phyloP scores from a whole-genome alignment of 1,284 basidiomycete species.

The Mycena citricolor region DNA sequence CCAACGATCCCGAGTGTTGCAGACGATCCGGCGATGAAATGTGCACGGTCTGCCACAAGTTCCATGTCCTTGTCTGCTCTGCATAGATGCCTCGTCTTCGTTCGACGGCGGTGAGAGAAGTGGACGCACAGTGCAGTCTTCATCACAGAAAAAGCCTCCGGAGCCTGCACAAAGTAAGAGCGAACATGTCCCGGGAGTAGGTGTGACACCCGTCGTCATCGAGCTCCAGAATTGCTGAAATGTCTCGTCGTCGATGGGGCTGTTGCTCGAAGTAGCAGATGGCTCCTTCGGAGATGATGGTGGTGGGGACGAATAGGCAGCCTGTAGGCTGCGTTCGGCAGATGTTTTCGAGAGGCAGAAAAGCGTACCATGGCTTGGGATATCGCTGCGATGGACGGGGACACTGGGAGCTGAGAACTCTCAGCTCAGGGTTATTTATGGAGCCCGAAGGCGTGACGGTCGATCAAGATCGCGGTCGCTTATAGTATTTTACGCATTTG shows the following conservation, averaged over 20 bases:
- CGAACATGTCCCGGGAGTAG: slow-evolving; percentile 21
- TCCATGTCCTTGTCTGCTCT: slow-evolving; percentile 11
- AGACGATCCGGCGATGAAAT: slow-evolving; percentile 21
- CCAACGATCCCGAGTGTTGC: slow-evolving; percentile 19
- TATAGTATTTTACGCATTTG: no score
- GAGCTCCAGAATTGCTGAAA: slow-evolving; percentile 23
- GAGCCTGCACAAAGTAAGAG: slow-evolving; percentile 18
- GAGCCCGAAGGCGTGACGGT: no score
- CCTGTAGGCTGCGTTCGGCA: no score
- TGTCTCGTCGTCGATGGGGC: slow-evolving; percentile 11
- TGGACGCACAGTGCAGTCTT: slow-evolving; percentile 15
- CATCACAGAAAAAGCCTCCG: slow-evolving; percentile 12
- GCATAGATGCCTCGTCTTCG: slow-evolving; percentile 9
- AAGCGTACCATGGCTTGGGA: no score
- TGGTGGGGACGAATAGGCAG: no score
- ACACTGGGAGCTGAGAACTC: no score
- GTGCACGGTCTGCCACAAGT: slow-evolving; percentile 16
- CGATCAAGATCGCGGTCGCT: no score
- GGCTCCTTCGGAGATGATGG: no score
- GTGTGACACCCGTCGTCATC: slow-evolving; percentile 19
- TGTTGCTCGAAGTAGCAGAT: no score
- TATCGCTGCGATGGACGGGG: no score
- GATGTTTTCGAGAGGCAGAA: no score
- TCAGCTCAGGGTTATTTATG: no score
- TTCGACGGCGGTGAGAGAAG: slow-evolving; percentile 10